These are phyloP conservation scores for Eimeria zaria DNA, from an alignment of 169 alveolate species.

Conservation along the genomic window DNA sequence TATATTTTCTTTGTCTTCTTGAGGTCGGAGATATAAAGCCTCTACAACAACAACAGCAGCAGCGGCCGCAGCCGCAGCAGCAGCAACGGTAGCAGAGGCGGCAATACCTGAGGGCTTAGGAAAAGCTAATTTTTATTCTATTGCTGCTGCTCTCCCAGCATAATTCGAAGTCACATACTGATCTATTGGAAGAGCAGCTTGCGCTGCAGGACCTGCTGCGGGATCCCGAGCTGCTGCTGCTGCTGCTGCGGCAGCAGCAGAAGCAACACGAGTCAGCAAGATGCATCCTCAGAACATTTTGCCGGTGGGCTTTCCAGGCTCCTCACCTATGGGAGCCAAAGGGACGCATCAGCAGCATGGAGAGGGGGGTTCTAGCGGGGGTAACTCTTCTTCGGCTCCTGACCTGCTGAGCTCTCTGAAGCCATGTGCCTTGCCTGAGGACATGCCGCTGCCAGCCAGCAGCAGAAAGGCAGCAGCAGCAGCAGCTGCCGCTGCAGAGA, in stretches of 20 bases:
- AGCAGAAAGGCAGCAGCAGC: slow-evolving; percentile 75
- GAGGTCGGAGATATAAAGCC: neutral
- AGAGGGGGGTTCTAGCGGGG: neutral
- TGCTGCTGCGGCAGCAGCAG: slow-evolving; percentile 35
- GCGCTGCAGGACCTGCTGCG: neutral
- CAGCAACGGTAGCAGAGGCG: neutral
- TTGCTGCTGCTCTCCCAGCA: neutral
- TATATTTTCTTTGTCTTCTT: neutral
- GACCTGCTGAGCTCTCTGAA: slow-evolving; percentile 46
- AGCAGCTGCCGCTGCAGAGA: slow-evolving; percentile 59
- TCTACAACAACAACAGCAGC: neutral
- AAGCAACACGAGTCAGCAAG: neutral
- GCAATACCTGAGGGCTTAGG: neutral
- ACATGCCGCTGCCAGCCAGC: slow-evolving; percentile 71
- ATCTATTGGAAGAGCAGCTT: neutral
- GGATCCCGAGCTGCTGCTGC: neutral
- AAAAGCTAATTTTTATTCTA: neutral
- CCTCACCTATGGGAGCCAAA: slow-evolving; percentile 5
- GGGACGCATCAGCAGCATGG: slow-evolving; percentile 17
- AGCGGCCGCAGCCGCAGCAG: slow-evolving; percentile 2
- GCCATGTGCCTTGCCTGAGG: slow-evolving; percentile 64
- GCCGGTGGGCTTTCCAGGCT: slow-evolving; percentile 29
- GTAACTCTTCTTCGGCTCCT: slow-evolving; percentile 19
- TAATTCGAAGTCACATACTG: neutral
- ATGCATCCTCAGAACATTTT: slow-evolving; percentile 27